A percentile compares a stretch with the other conserved stretches of the same genome.
phyloP scores from a whole-genome alignment of 2,329 filamentous ascomycete genomes.

The Xylaria sp. region DNA sequence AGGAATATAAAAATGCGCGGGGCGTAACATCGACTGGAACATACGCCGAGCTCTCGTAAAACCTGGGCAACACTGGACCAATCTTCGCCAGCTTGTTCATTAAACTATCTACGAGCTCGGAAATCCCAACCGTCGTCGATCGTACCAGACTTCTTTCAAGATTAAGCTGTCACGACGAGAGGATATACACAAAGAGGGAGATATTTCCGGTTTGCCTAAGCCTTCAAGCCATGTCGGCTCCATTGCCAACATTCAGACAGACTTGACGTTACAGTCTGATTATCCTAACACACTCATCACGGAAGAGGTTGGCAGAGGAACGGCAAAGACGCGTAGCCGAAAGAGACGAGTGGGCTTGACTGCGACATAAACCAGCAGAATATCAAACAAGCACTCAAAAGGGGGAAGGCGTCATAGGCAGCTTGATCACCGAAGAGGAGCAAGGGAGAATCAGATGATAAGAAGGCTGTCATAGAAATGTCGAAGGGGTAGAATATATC shows the following conservation, averaged over 20 bases:
- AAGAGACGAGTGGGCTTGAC: background rate
- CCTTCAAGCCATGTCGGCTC: background rate
- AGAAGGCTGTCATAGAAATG: too few relatives aligned
- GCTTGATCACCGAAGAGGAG: too few relatives aligned
- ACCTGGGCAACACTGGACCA: background rate
- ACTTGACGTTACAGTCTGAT: background rate
- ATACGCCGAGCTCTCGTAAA: background rate
- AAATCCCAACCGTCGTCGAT: background rate
- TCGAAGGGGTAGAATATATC: too few relatives aligned
- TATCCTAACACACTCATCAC: background rate
- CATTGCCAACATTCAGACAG: background rate
- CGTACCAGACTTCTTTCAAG: background rate
- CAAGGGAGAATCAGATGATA: too few relatives aligned
- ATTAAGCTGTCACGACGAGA: background rate
- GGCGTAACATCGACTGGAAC: background rate
- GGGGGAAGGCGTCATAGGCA: too few relatives aligned
- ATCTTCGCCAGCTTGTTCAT: background rate
- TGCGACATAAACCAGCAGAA: background rate
- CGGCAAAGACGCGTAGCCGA: background rate
- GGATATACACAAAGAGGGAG: slow-evolving; percentile 2
- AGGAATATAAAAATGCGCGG: too few relatives aligned
- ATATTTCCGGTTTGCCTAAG: background rate
- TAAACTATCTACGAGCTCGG: background rate
- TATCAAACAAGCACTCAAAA: too few relatives aligned
- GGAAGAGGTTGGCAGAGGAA: background rate